Percentiles rank a stretch among this genome's conserved stretches.
phyloP scores from a whole-genome alignment of 352 stramenopile genomes.

The Saprolegnia parasitica region DNA sequence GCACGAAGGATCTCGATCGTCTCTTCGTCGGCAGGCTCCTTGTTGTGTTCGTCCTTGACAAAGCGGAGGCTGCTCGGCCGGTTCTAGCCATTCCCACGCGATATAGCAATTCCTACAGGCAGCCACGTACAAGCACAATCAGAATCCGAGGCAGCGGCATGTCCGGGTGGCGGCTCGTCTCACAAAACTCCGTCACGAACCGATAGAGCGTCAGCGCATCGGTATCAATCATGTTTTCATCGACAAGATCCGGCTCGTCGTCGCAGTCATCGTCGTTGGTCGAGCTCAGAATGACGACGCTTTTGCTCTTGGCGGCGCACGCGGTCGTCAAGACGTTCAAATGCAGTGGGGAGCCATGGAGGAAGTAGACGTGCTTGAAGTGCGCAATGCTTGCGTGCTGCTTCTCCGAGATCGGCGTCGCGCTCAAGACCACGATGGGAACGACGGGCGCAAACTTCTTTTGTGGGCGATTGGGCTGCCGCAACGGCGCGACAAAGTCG shows the following conservation, averaged over 20 bases:
- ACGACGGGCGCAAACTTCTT: constrained; percentile 23
- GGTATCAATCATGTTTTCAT: constrained; percentile 74
- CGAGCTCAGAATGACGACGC: constrained; percentile 60
- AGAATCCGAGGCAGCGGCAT: background rate
- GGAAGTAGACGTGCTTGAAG: constrained; percentile 44
- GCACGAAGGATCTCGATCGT: background rate
- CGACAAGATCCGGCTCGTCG: constrained; percentile 37
- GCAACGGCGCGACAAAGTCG: constrained; percentile 49
- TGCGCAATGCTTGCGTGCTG: constrained; percentile 26
- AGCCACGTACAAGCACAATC: constrained; percentile 18
- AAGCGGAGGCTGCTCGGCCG: constrained; percentile 26
- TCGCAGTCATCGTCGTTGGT: constrained; percentile 30
- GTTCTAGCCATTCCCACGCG: background rate
- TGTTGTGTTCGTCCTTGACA: constrained; percentile 11
- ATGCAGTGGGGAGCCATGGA: constrained; percentile 57
- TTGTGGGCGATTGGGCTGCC: constrained; percentile 28
- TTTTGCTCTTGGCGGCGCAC: constrained; percentile 53
- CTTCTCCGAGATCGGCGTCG: constrained; percentile 18
- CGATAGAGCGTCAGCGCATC: constrained; percentile 71
- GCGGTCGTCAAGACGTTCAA: constrained; percentile 51
- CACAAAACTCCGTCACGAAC: constrained; percentile 61
- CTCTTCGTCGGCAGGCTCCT: constrained; percentile 1
- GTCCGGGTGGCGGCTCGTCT: constrained; percentile 34
- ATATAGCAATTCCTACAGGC: background rate
- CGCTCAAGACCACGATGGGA: constrained; percentile 30